Base-by-base conservation (phyloP, 208 protist species). In the Naegleria gruberi region DNA sequence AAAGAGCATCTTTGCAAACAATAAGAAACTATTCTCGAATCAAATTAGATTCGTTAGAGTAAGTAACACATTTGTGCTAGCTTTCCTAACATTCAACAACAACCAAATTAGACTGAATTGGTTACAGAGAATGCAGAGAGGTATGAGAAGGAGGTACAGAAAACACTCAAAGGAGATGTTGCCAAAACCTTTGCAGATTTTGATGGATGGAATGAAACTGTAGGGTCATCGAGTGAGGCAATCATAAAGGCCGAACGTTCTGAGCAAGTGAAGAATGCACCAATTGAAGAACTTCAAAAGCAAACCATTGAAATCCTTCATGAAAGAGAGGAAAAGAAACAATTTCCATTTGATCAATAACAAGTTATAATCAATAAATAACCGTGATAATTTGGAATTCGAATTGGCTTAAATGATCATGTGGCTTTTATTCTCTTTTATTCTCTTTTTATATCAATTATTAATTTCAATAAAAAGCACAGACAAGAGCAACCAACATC, bases 311-410 rank as follows among this genome's bases (percentile, higher is more conserved):
- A 37, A 77, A 77, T 8, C 0, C 12, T 77, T 8, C 30, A 77
- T 5, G 30, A 37, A 8, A 77, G 0, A 26, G 30, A 77, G 30
- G n/a, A 77, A n/a, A 77, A 37, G 0, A 2, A 37, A 37, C 26
- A 77, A 77, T 77, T 77, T 26, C 65, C 65, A 30, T 77, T 77
- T n/a, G 65, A 77, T 77, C n/a, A n/a, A n/a, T n/a, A n/a, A n/a
- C n/a, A n/a, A n/a, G n/a, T n/a, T n/a, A n/a, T n/a, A n/a, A n/a
- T n/a, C n/a, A n/a, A n/a, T n/a, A n/a, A n/a, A n/a, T n/a, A n/a
- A n/a, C n/a, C n/a, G n/a, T n/a, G n/a, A n/a, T n/a, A n/a, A n/a
- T n/a, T n/a, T n/a, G n/a, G n/a, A n/a, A n/a, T n/a, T n/a, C n/a
- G n/a, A n/a, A n/a, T n/a, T n/a, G n/a, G n/a, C n/a, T n/a, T n/a